phyloP scores from a whole-genome alignment of 805 yeast species.

The Barnettozyma vustinii region DNA sequence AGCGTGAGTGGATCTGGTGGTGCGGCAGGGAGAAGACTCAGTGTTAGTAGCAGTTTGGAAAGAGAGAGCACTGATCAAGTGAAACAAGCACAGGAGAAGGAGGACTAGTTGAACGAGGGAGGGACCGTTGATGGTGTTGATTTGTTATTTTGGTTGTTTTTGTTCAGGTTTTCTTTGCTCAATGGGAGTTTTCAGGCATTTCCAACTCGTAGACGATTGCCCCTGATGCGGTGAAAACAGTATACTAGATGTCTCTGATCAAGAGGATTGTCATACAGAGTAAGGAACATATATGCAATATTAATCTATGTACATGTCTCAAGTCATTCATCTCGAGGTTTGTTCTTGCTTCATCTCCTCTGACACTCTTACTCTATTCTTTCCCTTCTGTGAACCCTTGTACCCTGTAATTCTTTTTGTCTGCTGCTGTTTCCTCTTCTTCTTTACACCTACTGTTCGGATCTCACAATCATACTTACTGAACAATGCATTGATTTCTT shows the following conservation, averaged over 20 bases:
- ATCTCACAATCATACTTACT: not conserved
- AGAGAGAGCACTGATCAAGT: slow-evolving; percentile 7
- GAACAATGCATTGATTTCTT: not conserved
- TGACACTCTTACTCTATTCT: not conserved
- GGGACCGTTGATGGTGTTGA: not conserved
- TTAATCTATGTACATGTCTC: not conserved
- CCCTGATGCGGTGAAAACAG: too few relatives aligned
- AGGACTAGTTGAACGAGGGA: not conserved
- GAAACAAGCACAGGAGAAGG: not conserved
- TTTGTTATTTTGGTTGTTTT: not conserved
- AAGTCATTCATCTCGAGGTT: not conserved
- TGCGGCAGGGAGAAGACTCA: slow-evolving; percentile 16
- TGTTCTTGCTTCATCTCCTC: not conserved
- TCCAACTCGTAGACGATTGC: not conserved
- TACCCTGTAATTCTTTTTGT: not conserved
- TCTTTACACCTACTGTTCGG: not conserved
- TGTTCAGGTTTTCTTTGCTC: not conserved
- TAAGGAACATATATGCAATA: not conserved
- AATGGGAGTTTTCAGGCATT: not conserved
- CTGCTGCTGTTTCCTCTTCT: not conserved
- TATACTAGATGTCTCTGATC: too few relatives aligned
- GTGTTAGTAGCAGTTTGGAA: slow-evolving; percentile 8
- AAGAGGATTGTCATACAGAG: too few relatives aligned
- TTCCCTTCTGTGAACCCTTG: not conserved
- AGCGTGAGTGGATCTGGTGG: slow-evolving; percentile 43